Percentiles rank a stretch among this genome's conserved stretches.
These are phyloP conservation scores for Citeromyces matritensis DNA, from an alignment of 805 yeast species.

Conservation along the genomic window DNA sequence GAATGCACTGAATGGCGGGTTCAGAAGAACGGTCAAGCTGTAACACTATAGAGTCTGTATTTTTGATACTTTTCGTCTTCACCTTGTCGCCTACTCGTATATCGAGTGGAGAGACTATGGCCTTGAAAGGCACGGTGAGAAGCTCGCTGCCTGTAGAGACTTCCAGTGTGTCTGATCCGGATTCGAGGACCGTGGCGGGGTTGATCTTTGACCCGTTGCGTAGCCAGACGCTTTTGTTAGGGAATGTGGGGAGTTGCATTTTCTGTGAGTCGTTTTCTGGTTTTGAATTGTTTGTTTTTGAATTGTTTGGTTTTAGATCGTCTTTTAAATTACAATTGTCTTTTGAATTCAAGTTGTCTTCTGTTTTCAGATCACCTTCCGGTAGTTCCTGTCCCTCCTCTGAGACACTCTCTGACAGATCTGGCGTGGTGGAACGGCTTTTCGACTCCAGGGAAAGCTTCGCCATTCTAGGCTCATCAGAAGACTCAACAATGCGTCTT, in stretches of 20 bases:
- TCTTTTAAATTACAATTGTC: too few species aligned
- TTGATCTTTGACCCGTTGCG: conserved; percentile 3
- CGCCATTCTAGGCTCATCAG: too few species aligned
- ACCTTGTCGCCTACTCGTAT: conserved; percentile 43
- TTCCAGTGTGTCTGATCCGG: conserved; percentile 2
- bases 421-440: too few species aligned
- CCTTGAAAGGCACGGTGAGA: conserved; percentile 10
- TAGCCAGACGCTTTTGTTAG: conserved; percentile 5
- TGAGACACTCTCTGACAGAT: too few species aligned
- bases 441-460: too few species aligned
- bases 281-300: too few species aligned
- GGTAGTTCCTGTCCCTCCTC: too few species aligned
- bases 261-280: too few species aligned
- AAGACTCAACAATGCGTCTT: too few species aligned
- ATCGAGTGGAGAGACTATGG: conserved; percentile 28
- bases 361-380: too few species aligned
- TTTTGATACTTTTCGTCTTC: conserved; percentile 11
- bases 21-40: conserved; percentile 23
- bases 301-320: neutral
- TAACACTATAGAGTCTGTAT: conserved; percentile 18
- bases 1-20: conserved; percentile 29
- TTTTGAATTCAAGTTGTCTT: too few species aligned
- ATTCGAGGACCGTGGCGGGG: conserved; percentile 3
- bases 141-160: conserved; percentile 3
- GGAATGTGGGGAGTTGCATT: too few species aligned